phyloP scores from a whole-genome alignment of 1,284 basidiomycete genomes.

The Moesziomyces parantarcticus region DNA sequence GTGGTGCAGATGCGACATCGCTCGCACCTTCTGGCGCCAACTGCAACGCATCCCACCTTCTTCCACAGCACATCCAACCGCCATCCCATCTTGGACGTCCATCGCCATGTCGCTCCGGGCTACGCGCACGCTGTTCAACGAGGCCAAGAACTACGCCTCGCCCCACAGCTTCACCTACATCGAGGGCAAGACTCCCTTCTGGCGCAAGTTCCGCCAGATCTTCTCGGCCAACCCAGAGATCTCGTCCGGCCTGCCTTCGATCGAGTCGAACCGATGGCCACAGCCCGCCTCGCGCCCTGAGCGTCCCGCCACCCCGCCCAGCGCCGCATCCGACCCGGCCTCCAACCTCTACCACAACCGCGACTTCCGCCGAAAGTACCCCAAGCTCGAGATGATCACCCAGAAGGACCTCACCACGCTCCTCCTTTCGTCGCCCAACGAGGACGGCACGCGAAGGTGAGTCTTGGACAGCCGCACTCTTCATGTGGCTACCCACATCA shows the following conservation, averaged over 20 bases:
- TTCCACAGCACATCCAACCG: neutral
- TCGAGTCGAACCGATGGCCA: conserved; percentile 80
- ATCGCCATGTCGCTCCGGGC: conserved; percentile 47
- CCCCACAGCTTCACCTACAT: conserved; percentile 62
- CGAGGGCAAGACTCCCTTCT: conserved; percentile 66
- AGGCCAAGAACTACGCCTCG: conserved; percentile 56
- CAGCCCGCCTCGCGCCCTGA: conserved; percentile 87
- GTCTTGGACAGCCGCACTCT: conserved; percentile 8
- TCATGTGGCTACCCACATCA: too few species aligned
- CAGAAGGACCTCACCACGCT: conserved; percentile 73
- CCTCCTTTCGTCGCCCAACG: conserved; percentile 81
- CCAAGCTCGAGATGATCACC: conserved; percentile 74
- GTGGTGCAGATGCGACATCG: too few species aligned
- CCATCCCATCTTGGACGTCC: neutral
- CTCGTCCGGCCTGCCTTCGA: conserved; percentile 86
- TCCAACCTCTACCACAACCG: conserved; percentile 82
- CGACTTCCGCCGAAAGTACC: conserved; percentile 89
- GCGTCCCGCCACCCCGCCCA: conserved; percentile 84
- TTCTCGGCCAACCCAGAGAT: conserved; percentile 83
- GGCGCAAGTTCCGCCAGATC: conserved; percentile 64
- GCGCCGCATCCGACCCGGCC: conserved; percentile 70
- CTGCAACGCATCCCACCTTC: neutral
- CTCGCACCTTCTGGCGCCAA: too few species aligned
- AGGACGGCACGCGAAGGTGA: conserved; percentile 67
- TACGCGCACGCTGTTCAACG: conserved; percentile 47